Percentiles rank a stretch among this genome's conserved stretches.
Conservation (phyloP, 208 protist genomes). For the Acanthamoeba lenticulata region DNA sequence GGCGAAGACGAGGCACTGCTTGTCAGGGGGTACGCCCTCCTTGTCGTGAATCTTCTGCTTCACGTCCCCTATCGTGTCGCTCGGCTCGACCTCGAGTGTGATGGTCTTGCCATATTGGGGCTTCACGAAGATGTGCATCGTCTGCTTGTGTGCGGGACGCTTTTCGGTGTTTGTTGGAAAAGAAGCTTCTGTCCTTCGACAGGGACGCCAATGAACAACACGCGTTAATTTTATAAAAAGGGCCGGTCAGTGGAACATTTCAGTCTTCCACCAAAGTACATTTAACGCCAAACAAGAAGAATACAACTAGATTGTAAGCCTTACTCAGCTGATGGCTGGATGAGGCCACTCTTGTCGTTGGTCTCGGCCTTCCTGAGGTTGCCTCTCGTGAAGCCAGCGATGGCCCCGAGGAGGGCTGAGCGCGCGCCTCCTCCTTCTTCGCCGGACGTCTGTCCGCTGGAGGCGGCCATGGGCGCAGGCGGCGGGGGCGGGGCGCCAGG, state of each 20-base stretch:
- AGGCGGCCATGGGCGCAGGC: neutral
- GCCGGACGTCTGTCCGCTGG: neutral
- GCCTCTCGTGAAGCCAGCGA: neutral
- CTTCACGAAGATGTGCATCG: constrained; percentile 94
- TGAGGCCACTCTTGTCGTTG: constrained; percentile 52
- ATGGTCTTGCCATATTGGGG: constrained; percentile 98
- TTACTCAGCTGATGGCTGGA: neutral
- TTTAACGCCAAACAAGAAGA: too few relatives aligned
- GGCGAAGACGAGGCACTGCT: constrained; percentile 94
- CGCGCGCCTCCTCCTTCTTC: neutral
- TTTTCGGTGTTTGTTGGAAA: too few relatives aligned
- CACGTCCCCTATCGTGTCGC: constrained; percentile 96
- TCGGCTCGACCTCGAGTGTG: constrained; percentile 96
- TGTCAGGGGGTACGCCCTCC: constrained; percentile 94
- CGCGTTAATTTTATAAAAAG: too few relatives aligned
- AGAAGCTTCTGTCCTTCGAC: too few relatives aligned
- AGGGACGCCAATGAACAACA: too few relatives aligned
- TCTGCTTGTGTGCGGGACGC: too few relatives aligned
- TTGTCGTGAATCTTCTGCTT: constrained; percentile 99
- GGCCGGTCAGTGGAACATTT: too few relatives aligned
- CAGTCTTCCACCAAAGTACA: too few relatives aligned
- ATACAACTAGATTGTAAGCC: too few relatives aligned
- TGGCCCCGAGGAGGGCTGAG: neutral
- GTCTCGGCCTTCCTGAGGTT: neutral
- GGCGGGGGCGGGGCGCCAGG: constrained; percentile 4